Evolutionary conservation across 2,329 filamentous ascomycete species (phyloP), one percentile per base, ranked within the genome.

Genomic region (Trichoderma aggressivum): DNA sequence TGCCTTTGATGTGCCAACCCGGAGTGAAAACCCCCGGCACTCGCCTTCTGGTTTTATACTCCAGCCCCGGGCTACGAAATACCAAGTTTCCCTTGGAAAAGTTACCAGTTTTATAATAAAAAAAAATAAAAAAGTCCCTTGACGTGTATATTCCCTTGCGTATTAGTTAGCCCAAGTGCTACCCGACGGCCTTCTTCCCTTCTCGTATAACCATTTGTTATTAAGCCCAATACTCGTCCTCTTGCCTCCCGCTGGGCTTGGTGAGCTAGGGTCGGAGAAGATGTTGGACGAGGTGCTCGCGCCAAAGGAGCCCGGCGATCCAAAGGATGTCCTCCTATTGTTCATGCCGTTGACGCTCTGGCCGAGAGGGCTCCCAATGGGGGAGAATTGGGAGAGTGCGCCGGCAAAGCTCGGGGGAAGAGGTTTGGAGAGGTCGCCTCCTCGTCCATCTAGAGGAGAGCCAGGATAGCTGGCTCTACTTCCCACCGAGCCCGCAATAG

Each of bases 121-220:
- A 53, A 43, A 39, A 61, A 53, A 43, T 28, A 61, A 14, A 28
- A 53, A 64, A 21, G 11, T n/a, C 32, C 63, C 18, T 26, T 70
- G 16, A 43, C 58, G 53, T 43, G 3, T 55, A 16, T 14, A 43
- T 26, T n/a, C 58, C 58, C 43, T 28, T n/a, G 5, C 26, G 10
- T 26, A 34, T 78, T 56, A 82, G 61, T 80, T 77, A 63, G 78
- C 75, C 81, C 83, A 85, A 36, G 81, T 77, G 70, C 80, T 84
- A 12, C 84, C 80, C 65, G 86, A 84, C 75, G 86, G 83, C 79
- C 89, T 79, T 79, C 90, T 84, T 76, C 92, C 91, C 82, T 90
- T 93, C 81, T 98, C 94, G 78, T 97, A 98, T 72, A 98, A 81
- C 95, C 95, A 98, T 83, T 96, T 97, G 83, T 90, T 97, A 81